Base-by-base conservation (phyloP, 2,329 filamentous ascomycete species). In the Colletotrichum sp. region DNA sequence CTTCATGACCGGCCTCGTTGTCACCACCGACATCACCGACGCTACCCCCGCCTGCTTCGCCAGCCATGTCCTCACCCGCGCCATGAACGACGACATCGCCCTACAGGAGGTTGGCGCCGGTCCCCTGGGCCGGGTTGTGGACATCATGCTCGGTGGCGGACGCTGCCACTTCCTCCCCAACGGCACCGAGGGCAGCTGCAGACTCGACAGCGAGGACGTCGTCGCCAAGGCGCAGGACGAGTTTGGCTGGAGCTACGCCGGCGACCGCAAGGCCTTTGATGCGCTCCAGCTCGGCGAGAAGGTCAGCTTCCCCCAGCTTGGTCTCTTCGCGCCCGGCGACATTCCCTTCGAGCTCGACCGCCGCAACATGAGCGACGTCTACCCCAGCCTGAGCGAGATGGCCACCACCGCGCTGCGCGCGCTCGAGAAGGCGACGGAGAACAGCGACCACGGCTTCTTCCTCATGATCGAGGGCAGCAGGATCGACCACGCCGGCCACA, bases 401-500 rank as follows among this genome's bases (percentile, higher is more conserved):
- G 91, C 96, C 11, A 89, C 90, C 77, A 95, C 94, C 18, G 96
- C 97, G 2, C 87, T 99, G 75, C 91, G 89, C 16, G 92, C 94
- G 2, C 90, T 99, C 29, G 93, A 93, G 75, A 91, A 92, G 73
- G 97, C 96, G 0, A 98, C 97, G 0, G 88, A 90, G 80, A 88
- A 96, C 80, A 95, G 91, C 75, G 95, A 98, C 55, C 92, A 97
- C 83, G 97, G 97, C 6, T 99, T 98, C 87, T 99, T 99, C 85
- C 87, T 99, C 78, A 98, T 99, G 96, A 97, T 99, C 75, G 97
- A 99, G 84, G 97, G 96, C 6, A 98, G 95, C 79, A 90, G 97
- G 55, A 98, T 99, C 79, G 97, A 99, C 80, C 97, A 99, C 81
- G 96, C 97, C 6, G 97, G 95, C 8, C 94, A 97, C 81, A 90